Base-by-base conservation (phyloP, 208 protist species). In the Acanthamoeba lenticulata region DNA sequence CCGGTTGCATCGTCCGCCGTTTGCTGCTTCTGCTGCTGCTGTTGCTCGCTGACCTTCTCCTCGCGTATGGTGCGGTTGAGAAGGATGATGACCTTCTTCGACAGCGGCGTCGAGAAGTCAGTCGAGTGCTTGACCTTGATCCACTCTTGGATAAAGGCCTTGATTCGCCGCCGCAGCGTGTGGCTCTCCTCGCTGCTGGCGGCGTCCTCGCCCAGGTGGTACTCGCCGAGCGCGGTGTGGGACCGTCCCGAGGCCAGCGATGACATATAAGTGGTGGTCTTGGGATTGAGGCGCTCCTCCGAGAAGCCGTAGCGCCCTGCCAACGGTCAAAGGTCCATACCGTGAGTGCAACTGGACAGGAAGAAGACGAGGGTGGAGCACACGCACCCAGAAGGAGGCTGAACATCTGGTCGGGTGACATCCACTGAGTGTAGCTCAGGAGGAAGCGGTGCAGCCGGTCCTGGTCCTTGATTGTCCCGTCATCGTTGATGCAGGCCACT, bases 361-460 rank as follows among this genome's bases (percentile, higher is more conserved):
- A 36, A 13, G 34, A 57, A 7, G 27, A 55, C 15, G 24, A 57
- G 13, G 77, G 19, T 11, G 11, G 9, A 7, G 42, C 77, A 47
- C 24, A 47, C 42, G 81, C 57, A 89, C 81, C 52, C 4, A 89
- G 44, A 5, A 89, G 45, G 27, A 89, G 81, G 27, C 81, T 55
- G 81, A 89, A 42, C 47, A 65, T 29, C 27, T 89, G 44, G 13
- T 65, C 52, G 5, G 81, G 81, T n/a, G 81, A 89, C 5, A 65
- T 4, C 81, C 81, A 89, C n/a, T 89, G 81, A 3, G 81, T 89
- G 81, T 89, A 89, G 57, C 47, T 42, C 44, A 89, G 29, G 9
- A 89, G 81, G 81, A 89, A 89, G 5, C 81, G 81, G 32, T 89
- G 81, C 7, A 89, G 44, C 45, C 81, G 52, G 47, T 89, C 81